Evolutionary conservation across 2,329 filamentous ascomycete genomes (phyloP).

Genomic region (Paecilomyces niveus): DNA sequence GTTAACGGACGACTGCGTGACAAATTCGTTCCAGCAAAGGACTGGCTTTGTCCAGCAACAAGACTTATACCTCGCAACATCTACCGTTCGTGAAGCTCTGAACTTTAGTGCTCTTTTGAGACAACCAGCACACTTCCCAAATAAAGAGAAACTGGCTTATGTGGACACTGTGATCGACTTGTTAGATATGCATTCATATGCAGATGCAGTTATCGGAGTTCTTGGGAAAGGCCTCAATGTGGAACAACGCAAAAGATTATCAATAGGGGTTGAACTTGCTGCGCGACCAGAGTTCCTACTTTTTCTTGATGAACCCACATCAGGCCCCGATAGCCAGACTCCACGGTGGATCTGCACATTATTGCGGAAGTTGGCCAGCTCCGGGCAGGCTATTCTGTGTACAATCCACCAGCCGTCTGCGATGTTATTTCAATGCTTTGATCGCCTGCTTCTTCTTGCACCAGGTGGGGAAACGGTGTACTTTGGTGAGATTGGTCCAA

Average conservation of each 20-base stretch:
- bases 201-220: constrained; percentile 87
- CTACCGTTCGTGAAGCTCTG: constrained; percentile 81
- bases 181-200: constrained; percentile 82
- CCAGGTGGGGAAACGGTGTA: constrained; percentile 61
- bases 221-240: constrained; percentile 68
- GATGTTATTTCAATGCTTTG: constrained; percentile 84
- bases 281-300: constrained; percentile 84
- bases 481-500: constrained; percentile 59
- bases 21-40: constrained; percentile 79
- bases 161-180: constrained; percentile 88
- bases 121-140: constrained; percentile 65
- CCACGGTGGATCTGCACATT: constrained; percentile 87
- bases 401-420: constrained; percentile 95
- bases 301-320: constrained; percentile 92
- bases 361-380: constrained; percentile 80
- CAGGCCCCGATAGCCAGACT: constrained; percentile 86
- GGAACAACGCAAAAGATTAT: constrained; percentile 67
- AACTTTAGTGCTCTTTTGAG: constrained; percentile 79
- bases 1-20: constrained; percentile 69
- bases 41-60: constrained; percentile 91
- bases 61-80: constrained; percentile 77
- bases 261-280: constrained; percentile 92
- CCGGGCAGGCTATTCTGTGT: constrained; percentile 88
- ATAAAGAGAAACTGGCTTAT: constrained; percentile 73
- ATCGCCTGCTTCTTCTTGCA: constrained; percentile 57